Conservation (phyloP, 768 basidiomycete genomes). For the Mycena crocata region DNA sequence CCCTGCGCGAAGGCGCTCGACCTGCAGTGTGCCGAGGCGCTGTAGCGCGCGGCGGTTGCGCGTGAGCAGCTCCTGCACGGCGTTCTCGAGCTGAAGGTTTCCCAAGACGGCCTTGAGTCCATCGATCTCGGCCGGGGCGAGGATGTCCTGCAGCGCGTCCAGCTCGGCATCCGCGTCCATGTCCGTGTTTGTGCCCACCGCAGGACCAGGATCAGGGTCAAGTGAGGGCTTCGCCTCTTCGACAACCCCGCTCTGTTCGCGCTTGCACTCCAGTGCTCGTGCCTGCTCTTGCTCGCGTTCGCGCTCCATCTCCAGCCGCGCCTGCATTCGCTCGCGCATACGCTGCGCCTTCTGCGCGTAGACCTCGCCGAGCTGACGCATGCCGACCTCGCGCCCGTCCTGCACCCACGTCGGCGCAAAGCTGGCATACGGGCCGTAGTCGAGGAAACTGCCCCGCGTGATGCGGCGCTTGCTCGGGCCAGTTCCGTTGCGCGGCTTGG, state of each 20-base stretch:
- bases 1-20: slow-evolving; percentile 60
- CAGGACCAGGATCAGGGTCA: too few relatives aligned
- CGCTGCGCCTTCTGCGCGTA: slow-evolving; percentile 63
- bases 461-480: slow-evolving; percentile 60
- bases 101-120: slow-evolving; percentile 71
- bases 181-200: too few relatives aligned
- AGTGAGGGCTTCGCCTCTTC: slow-evolving; percentile 7
- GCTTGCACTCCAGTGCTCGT: slow-evolving; percentile 38
- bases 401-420: slow-evolving; percentile 87
- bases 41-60: slow-evolving; percentile 72
- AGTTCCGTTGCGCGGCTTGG: too few relatives aligned
- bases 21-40: slow-evolving; percentile 75
- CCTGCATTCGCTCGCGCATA: slow-evolving; percentile 43
- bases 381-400: slow-evolving; percentile 78
- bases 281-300: slow-evolving; percentile 38
- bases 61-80: slow-evolving; percentile 75
- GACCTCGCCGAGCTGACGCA: slow-evolving; percentile 68
- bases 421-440: slow-evolving; percentile 80
- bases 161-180: slow-evolving; percentile 49
- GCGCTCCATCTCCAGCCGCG: slow-evolving; percentile 37
- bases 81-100: slow-evolving; percentile 73
- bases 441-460: slow-evolving; percentile 76
- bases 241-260: slow-evolving; percentile 6
- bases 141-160: slow-evolving; percentile 54
- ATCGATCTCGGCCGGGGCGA: slow-evolving; percentile 66